phyloP scores from a whole-genome alignment of 2,329 filamentous ascomycete genomes.

The Fusarium sp. region DNA sequence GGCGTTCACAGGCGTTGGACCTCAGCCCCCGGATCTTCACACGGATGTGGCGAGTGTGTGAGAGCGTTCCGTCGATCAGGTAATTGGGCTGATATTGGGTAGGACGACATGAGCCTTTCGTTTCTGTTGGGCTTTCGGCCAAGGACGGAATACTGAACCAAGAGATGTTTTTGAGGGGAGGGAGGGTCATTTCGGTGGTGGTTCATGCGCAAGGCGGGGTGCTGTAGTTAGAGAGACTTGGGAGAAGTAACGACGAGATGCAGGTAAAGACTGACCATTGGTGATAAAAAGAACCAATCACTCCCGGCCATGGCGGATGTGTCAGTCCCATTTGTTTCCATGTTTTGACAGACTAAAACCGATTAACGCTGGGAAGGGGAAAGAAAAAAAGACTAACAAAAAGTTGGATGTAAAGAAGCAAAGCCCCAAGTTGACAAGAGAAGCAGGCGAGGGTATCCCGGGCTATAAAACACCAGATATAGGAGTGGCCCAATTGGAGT shows the following conservation, averaged over 20 bases:
- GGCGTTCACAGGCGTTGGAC: constrained; percentile 31
- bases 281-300: constrained; percentile 32
- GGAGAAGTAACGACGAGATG: constrained; percentile 12
- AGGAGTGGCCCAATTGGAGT: constrained; percentile 19
- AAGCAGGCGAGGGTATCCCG: constrained; percentile 19
- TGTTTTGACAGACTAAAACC: constrained; percentile 14
- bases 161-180: constrained; percentile 2
- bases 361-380: not conserved
- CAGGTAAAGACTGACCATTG: not conserved
- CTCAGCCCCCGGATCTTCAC: constrained; percentile 20
- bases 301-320: not conserved
- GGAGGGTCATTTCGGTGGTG: not conserved
- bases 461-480: constrained; percentile 29
- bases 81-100: constrained; percentile 39
- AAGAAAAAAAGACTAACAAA: constrained; percentile 4
- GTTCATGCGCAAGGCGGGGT: constrained; percentile 17
- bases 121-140: constrained; percentile 11
- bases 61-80: not conserved
- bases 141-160: not conserved
- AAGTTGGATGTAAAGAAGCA: constrained; percentile 28
- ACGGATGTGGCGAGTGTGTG: constrained; percentile 34
- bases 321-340: constrained; percentile 3
- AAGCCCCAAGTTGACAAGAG: not conserved
- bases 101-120: constrained; percentile 33
- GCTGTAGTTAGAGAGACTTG: constrained; percentile 7